phyloP scores from a whole-genome alignment of 2,329 filamentous ascomycete genomes.

The Fusarium sp. region DNA sequence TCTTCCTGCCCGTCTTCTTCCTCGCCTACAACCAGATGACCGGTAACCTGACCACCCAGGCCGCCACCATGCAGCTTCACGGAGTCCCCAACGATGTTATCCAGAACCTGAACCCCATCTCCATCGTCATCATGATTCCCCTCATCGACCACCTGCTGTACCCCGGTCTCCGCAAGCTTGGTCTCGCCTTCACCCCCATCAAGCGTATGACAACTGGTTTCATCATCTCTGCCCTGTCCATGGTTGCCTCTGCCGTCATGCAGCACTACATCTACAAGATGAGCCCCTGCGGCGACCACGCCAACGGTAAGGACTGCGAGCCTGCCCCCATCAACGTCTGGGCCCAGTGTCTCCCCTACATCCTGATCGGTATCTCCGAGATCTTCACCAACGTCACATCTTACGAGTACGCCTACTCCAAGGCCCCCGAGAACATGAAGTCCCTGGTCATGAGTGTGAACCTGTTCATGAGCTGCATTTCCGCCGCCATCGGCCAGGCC shows the following conservation, averaged over 20 bases:
- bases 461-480: constrained; percentile 78
- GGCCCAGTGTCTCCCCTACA: constrained; percentile 65
- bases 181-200: constrained; percentile 78
- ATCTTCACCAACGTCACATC: constrained; percentile 69
- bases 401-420: constrained; percentile 82
- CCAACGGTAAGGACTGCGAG: constrained; percentile 60
- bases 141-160: constrained; percentile 78
- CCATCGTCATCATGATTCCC: constrained; percentile 81
- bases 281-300: constrained; percentile 69
- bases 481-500: constrained; percentile 77
- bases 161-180: constrained; percentile 72
- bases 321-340: constrained; percentile 74
- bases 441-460: constrained; percentile 78
- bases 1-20: constrained; percentile 76
- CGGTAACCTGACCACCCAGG: constrained; percentile 72
- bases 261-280: constrained; percentile 73
- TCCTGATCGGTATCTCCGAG: constrained; percentile 64
- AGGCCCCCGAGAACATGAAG: constrained; percentile 84
- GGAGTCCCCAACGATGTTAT: constrained; percentile 84
- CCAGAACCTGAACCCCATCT: constrained; percentile 80
- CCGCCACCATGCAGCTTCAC: constrained; percentile 73
- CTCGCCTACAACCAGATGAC: constrained; percentile 71
- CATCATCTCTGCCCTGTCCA: constrained; percentile 71
- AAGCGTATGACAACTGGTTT: constrained; percentile 81
- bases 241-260: constrained; percentile 68